Conservation (phyloP, 192 early-diverging fungal species). For the Podila minutissima region DNA sequence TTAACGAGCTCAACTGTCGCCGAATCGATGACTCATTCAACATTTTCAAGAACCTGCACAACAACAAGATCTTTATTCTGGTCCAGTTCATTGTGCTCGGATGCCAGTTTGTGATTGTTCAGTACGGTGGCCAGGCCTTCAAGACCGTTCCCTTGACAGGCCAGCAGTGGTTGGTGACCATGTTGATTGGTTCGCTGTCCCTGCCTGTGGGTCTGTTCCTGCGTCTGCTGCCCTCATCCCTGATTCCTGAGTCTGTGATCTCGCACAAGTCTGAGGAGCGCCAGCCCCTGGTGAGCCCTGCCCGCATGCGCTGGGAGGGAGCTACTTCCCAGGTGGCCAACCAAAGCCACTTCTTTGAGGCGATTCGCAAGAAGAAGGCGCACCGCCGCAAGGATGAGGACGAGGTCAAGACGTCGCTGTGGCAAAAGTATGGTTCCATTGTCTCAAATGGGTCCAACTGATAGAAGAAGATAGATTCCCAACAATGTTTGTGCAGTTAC, state of each 20-base stretch:
- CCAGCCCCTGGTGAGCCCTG: constrained; percentile 33
- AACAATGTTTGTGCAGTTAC: too few species aligned
- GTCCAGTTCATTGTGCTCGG: constrained; percentile 79
- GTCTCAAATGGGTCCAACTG: too few species aligned
- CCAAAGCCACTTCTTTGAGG: constrained; percentile 1
- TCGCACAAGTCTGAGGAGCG: constrained; percentile 41
- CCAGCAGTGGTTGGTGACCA: constrained; percentile 81
- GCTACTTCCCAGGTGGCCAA: constrained; percentile 6
- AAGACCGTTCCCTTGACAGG: constrained; percentile 74
- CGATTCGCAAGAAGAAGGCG: constrained; percentile 1
- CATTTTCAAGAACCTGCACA: constrained; percentile 86
- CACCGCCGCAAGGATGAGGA: not conserved
- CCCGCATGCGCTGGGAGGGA: constrained; percentile 30
- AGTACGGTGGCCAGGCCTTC: constrained; percentile 91
- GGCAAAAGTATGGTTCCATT: too few species aligned
- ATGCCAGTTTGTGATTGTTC: constrained; percentile 86
- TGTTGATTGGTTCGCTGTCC: constrained; percentile 83
- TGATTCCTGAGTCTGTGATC: constrained; percentile 50
- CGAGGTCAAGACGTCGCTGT: not conserved
- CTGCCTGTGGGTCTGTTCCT: constrained; percentile 85
- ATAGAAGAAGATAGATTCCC: too few species aligned
- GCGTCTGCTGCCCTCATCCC: constrained; percentile 79
- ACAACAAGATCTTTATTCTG: constrained; percentile 83
- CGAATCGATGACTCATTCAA: constrained; percentile 83
- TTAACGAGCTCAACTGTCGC: constrained; percentile 95